Base-by-base conservation (phyloP, 2,329 filamentous ascomycete species). In the Pseudodiploospora longispora region DNA sequence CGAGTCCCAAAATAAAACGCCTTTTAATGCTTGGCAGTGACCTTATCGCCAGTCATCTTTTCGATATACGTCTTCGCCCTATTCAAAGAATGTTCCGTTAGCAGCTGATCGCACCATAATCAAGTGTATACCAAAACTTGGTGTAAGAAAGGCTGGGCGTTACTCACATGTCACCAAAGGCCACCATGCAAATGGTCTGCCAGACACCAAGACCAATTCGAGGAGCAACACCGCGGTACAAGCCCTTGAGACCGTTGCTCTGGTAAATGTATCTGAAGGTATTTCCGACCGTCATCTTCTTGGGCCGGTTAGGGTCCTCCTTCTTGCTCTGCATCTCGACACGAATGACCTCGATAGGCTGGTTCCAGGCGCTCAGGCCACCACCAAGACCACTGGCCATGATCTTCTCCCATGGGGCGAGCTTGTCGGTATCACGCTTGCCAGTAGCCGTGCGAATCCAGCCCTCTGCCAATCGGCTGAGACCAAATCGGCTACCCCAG, bases 271-370 rank as follows among this genome's bases (percentile, higher is more conserved):
- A 98, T 58, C 65, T 73, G 66, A 80, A 76, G 45, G 82, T 83
- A 69, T 89, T 95, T 57, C 83, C 87, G 51, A 98, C 93, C 41
- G 89, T 97, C 85, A 98, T 84, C 75, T 98, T 98, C 82, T 95
- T 95, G 57, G 93, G 93, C 42, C 93, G 85, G 76, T 97, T 97
- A 49, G 93, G 90, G 65, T 98, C 93, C 58, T 86, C 87, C 59
- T 85, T 96, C 83, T 96, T 97, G 74, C 87, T 95, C 82, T 98
- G 93, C 88, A 98, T 96, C 80, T 98, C 93, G 50, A 98, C 91
- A 53, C 93, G 88, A 65, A 98, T 96, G 64, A 98, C 93, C 80
- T 98, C 93, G 65, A 98, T 98, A 51, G 93, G 93, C 78, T 98
- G 93, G 72, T 98, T 98, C 93, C 93, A 98, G 53, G 93, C 93